These are phyloP conservation scores for Scheffersomyces stipitis DNA, from an alignment of 805 yeast genomes.

Conservation along the genomic window DNA sequence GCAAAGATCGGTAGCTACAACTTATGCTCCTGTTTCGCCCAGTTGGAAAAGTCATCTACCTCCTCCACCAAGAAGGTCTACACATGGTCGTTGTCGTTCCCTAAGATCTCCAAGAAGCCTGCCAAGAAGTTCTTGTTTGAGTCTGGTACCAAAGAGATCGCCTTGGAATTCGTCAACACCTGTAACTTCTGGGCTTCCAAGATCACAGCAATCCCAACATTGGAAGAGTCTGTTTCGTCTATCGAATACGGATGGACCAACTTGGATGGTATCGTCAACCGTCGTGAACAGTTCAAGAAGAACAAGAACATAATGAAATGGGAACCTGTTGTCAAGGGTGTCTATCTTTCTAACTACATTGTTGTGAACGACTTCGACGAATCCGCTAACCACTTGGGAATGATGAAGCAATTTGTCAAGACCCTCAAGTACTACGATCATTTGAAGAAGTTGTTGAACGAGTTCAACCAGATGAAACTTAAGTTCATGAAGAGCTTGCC, in stretches of 20 bases:
- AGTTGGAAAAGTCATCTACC: slow-evolving; percentile 25
- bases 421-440: slow-evolving; percentile 42
- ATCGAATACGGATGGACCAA: slow-evolving; percentile 82
- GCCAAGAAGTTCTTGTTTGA: slow-evolving; percentile 55
- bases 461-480: slow-evolving; percentile 28
- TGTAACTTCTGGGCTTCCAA: slow-evolving; percentile 92
- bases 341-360: slow-evolving; percentile 37
- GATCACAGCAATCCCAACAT: slow-evolving; percentile 72
- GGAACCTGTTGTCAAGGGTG: slow-evolving; percentile 42
- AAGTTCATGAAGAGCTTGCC: slow-evolving; percentile 32
- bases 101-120: slow-evolving; percentile 36
- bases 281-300: slow-evolving; percentile 30
- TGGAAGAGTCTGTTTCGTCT: slow-evolving; percentile 68
- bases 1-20: slow-evolving; percentile 53
- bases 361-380: slow-evolving; percentile 18
- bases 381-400: slow-evolving; percentile 32
- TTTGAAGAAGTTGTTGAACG: slow-evolving; percentile 33
- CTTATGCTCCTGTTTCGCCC: slow-evolving; percentile 53
- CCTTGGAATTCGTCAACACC: slow-evolving; percentile 67
- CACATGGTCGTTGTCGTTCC: slow-evolving; percentile 58
- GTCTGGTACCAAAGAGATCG: slow-evolving; percentile 66
- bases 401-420: slow-evolving; percentile 45
- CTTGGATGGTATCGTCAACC: slow-evolving; percentile 28
- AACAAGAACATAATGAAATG: slow-evolving; percentile 40
- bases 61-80: slow-evolving; percentile 12